These are phyloP conservation scores for Hyparrhenia diplandra DNA, from an alignment of 176 grass and related monocot genomes.

Conservation along the genomic window DNA sequence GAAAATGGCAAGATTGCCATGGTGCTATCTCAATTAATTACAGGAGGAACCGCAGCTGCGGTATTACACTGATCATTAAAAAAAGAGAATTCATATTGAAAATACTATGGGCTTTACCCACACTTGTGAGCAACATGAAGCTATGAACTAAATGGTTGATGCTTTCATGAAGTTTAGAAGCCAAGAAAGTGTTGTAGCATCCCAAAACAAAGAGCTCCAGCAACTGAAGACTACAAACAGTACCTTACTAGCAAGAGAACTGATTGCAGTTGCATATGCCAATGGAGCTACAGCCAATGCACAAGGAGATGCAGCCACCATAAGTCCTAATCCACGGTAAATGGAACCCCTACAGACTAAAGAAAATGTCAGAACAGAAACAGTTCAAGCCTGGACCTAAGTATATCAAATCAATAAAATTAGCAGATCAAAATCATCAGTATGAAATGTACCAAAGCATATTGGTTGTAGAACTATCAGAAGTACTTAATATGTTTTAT, in stretches of 20 bases:
- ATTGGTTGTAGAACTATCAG: not conserved
- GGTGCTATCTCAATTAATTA: not conserved
- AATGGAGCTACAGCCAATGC: slow-evolving; percentile 95
- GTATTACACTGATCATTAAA: slow-evolving; percentile 2
- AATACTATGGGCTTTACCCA: not conserved
- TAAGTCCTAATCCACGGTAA: slow-evolving; percentile 95
- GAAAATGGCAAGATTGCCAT: not conserved
- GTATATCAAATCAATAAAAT: slow-evolving; percentile 10
- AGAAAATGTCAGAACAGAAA: slow-evolving; percentile 39
- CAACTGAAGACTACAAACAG: slow-evolving; percentile 12
- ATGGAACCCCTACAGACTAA: slow-evolving; percentile 94
- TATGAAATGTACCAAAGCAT: not conserved
- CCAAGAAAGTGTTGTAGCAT: not conserved
- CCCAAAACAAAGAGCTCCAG: not conserved
- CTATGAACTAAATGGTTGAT: not conserved
- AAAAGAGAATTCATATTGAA: not conserved
- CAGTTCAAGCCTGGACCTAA: slow-evolving; percentile 14
- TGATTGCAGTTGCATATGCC: slow-evolving; percentile 97
- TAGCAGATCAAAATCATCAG: not conserved
- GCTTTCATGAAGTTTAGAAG: not conserved
- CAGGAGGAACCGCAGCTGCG: not conserved
- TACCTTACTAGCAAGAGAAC: slow-evolving; percentile 97
- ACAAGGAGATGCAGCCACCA: slow-evolving; percentile 98
- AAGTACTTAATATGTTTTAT: not conserved
- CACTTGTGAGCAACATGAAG: not conserved